Percentiles rank a stretch among this genome's conserved stretches.
phyloP scores from a whole-genome alignment of 1,284 basidiomycete species.

The Athelia sp. region DNA sequence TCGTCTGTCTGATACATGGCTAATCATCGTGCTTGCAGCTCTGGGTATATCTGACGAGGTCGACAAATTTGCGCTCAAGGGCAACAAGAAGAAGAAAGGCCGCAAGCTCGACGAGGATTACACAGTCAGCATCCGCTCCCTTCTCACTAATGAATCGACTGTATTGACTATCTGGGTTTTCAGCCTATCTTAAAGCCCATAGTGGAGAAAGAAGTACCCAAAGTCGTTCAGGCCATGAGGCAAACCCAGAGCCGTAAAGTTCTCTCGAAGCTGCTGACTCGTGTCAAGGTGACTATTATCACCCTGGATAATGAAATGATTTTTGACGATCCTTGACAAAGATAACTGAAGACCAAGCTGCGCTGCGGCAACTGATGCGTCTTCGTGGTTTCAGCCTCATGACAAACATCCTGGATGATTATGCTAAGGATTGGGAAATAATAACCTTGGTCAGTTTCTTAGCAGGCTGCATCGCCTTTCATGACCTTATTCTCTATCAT shows the following conservation, averaged over 20 bases:
- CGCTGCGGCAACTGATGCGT: constrained; percentile 85
- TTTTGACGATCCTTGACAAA: constrained; percentile 24
- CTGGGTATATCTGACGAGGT: constrained; percentile 93
- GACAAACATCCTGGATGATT: constrained; percentile 84
- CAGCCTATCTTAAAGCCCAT: constrained; percentile 76
- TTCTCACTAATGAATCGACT: neutral
- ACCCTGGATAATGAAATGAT: neutral
- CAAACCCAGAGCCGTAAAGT: constrained; percentile 87
- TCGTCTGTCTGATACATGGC: constrained; percentile 1
- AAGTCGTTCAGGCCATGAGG: constrained; percentile 87
- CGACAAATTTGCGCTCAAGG: constrained; percentile 76
- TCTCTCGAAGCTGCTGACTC: constrained; percentile 77
- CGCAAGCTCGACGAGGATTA: constrained; percentile 95
- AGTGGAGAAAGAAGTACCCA: constrained; percentile 77
- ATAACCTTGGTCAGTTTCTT: constrained; percentile 50
- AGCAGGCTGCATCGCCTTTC: neutral
- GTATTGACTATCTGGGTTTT: neutral
- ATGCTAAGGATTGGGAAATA: constrained; percentile 70
- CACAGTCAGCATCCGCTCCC: constrained; percentile 43
- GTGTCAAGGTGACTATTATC: constrained; percentile 64
- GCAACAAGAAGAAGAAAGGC: constrained; percentile 86
- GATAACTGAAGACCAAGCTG: constrained; percentile 81
- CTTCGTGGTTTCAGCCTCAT: constrained; percentile 93
- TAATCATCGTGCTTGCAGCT: constrained; percentile 42
- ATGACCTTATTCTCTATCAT: constrained; percentile 6